A percentile compares a stretch with the other conserved stretches of the same genome.
Conservation (phyloP, 805 yeast species). For the Kodamaea jinghongensis region DNA sequence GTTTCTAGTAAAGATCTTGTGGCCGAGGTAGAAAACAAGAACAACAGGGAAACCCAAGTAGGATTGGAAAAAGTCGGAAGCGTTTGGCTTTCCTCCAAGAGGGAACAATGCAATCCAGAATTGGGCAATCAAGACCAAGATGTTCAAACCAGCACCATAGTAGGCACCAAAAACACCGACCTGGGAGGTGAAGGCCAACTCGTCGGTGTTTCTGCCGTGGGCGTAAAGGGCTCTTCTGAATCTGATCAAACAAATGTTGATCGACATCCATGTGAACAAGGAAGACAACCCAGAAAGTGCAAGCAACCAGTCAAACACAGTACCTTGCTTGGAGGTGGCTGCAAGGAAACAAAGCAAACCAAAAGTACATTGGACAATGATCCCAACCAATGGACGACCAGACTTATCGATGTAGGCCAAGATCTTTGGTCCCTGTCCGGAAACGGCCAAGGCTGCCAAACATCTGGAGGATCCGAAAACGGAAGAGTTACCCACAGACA, state of each 20-base stretch:
- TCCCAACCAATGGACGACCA: slow-evolving; percentile 80
- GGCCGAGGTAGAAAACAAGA: slow-evolving; percentile 42
- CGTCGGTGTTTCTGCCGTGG: slow-evolving; percentile 43
- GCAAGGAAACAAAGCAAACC: slow-evolving; percentile 62
- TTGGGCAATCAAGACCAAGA: slow-evolving; percentile 37
- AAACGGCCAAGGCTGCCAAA: slow-evolving; percentile 61
- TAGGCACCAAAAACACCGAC: slow-evolving; percentile 36
- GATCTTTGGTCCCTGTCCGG: slow-evolving; percentile 58
- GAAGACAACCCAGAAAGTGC: slow-evolving; percentile 73
- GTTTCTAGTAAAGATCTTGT: slow-evolving; percentile 45
- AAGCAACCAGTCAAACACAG: slow-evolving; percentile 68
- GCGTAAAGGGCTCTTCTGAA: slow-evolving; percentile 58
- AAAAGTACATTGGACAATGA: slow-evolving; percentile 46
- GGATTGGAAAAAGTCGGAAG: slow-evolving; percentile 40
- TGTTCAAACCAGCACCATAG: slow-evolving; percentile 27
- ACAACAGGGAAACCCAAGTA: slow-evolving; percentile 48
- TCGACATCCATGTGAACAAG: slow-evolving; percentile 73
- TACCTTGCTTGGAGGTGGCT: slow-evolving; percentile 53
- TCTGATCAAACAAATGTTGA: slow-evolving; percentile 60
- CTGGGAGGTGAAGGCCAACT: slow-evolving; percentile 34
- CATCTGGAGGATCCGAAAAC: slow-evolving; percentile 71
- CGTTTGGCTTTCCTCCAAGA: slow-evolving; percentile 31
- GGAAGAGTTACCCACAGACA: slow-evolving; percentile 74
- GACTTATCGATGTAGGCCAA: slow-evolving; percentile 67
- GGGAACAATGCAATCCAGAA: slow-evolving; percentile 42